Conservation (phyloP, 441 rosid genomes). For the Hura crepitans region DNA sequence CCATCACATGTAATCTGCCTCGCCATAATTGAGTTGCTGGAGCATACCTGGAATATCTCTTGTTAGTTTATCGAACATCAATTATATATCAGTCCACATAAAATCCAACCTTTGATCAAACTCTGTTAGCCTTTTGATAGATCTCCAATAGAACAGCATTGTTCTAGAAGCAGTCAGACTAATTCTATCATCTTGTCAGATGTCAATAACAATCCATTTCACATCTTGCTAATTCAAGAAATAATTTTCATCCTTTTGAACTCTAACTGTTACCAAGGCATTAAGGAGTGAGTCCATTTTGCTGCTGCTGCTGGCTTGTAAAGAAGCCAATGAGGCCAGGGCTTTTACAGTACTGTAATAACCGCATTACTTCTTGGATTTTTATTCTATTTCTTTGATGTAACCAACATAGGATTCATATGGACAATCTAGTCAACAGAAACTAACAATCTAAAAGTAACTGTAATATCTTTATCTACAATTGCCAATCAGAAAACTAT, state of each 20-base stretch:
- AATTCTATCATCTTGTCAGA: background rate
- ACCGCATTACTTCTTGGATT: background rate
- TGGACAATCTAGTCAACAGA: background rate
- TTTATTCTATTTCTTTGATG: background rate
- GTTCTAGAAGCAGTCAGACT: background rate
- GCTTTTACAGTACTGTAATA: background rate
- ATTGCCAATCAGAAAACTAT: background rate
- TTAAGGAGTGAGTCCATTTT: background rate
- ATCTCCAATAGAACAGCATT: background rate
- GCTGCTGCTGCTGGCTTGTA: background rate
- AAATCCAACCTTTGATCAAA: background rate
- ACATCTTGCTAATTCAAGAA: background rate
- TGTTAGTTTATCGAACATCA: background rate
- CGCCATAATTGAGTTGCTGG: constrained; percentile 92
- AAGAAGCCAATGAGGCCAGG: background rate
- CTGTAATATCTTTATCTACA: background rate
- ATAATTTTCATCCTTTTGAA: background rate
- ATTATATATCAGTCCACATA: background rate
- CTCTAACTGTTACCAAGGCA: background rate
- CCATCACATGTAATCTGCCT: constrained; percentile 93
- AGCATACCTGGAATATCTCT: constrained; percentile 59
- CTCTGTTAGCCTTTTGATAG: background rate
- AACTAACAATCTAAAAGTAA: background rate
- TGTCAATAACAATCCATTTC: background rate
- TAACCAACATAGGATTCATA: background rate